Evolutionary conservation across 306 rosid genomes (phyloP).

Genomic region (Malus domestica): DNA sequence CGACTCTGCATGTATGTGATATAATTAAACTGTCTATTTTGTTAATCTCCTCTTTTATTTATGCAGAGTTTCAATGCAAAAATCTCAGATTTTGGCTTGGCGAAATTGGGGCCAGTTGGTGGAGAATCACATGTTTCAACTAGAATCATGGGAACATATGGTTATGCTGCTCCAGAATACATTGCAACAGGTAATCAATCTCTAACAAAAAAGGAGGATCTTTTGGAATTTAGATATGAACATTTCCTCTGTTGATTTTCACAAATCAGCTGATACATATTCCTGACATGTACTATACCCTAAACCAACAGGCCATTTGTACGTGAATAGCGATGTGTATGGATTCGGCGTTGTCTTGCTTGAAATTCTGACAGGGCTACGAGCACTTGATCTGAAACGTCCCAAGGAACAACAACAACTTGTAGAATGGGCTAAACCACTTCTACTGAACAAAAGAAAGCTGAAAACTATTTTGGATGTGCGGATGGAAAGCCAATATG

Average conservation of each 20-base stretch:
- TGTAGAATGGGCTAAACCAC: conserved; percentile 68
- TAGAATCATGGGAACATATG: conserved; percentile 71
- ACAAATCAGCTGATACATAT: not conserved
- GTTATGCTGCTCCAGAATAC: conserved; percentile 91
- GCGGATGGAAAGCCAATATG: conserved; percentile 60
- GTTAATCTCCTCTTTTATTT: not conserved
- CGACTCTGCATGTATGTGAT: not conserved
- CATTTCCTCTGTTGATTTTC: not conserved
- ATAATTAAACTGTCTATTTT: not conserved
- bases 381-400: conserved; percentile 46
- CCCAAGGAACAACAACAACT: conserved; percentile 45
- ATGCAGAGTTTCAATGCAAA: conserved; percentile 67
- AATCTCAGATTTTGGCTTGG: conserved; percentile 84
- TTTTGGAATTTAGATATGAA: not conserved
- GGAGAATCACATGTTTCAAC: conserved; percentile 81
- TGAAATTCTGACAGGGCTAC: conserved; percentile 67
- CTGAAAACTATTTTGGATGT: conserved; percentile 48
- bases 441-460: conserved; percentile 33
- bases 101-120: conserved; percentile 71
- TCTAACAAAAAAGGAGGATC: not conserved
- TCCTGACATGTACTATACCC: not conserved
- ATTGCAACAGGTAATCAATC: conserved; percentile 61
- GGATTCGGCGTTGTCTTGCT: conserved; percentile 90
- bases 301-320: conserved; percentile 66
- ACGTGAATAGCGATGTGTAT: conserved; percentile 83